Conservation (phyloP, 306 rosid species). For the Fagus crenata region DNA sequence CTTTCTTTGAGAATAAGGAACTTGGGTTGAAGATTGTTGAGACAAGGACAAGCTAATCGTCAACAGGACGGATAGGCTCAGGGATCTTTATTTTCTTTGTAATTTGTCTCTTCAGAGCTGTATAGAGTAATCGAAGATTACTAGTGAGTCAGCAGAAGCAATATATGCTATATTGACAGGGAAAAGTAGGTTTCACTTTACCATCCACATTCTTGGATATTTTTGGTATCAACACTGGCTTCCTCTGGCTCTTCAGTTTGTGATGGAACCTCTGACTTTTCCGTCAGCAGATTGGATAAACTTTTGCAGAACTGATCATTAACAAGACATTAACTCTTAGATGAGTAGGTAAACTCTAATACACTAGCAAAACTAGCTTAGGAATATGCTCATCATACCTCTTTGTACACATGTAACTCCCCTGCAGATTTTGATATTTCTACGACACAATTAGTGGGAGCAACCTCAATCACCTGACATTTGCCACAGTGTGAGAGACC, state of each 20-base stretch:
- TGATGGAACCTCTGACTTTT: slow-evolving; percentile 38
- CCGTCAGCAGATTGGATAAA: slow-evolving; percentile 54
- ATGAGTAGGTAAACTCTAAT: slow-evolving; percentile 17
- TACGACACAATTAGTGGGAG: slow-evolving; percentile 75
- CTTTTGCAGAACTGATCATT: slow-evolving; percentile 68
- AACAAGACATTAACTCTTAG: slow-evolving; percentile 26
- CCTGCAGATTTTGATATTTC: slow-evolving; percentile 73
- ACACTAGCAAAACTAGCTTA: slow-evolving; percentile 6
- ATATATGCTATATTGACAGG: slow-evolving; percentile 9
- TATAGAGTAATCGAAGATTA: slow-evolving; percentile 29
- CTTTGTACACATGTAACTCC: slow-evolving; percentile 48
- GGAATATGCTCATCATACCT: slow-evolving; percentile 40
- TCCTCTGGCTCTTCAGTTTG: slow-evolving; percentile 35
- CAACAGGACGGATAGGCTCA: slow-evolving; percentile 42
- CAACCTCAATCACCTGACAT: slow-evolving; percentile 73
- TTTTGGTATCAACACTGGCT: slow-evolving; percentile 7
- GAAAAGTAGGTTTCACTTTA: slow-evolving; percentile 28
- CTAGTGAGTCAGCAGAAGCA: slow-evolving; percentile 29
- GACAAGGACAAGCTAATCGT: slow-evolving; percentile 22
- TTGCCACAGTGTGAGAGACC: slow-evolving; percentile 25
- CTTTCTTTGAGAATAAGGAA: not conserved
- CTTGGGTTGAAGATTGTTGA: slow-evolving; percentile 23
- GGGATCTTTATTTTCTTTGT: slow-evolving; percentile 25
- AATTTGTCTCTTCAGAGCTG: slow-evolving; percentile 45
- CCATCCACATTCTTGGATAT: slow-evolving; percentile 39